Evolutionary conservation across 768 basidiomycete species (phyloP), one percentile per base, ranked within the genome.

Genomic region (Lactarius sp.): DNA sequence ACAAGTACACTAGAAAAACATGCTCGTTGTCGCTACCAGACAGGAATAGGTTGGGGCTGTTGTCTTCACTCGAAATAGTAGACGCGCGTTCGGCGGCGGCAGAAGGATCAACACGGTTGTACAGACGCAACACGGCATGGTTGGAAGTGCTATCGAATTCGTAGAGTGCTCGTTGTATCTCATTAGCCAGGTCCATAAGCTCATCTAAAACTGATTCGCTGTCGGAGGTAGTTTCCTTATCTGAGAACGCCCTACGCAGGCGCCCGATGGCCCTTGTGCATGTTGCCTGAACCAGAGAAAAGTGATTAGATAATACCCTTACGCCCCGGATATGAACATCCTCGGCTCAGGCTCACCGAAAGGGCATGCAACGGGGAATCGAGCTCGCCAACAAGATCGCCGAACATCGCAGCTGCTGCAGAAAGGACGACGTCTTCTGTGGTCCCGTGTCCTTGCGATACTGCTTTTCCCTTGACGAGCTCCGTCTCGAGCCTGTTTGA

Each of bases 1-100:
- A 95, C 94, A 94, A 96, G 71, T 95, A 96, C 0, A 94, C 88
- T 31, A 95, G 74, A 72, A 96, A 96, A 1, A 97, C 80, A 61
- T 86, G 85, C 69, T 97, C 94, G 67, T 87, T 85, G n/a, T 88
- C 85, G 44, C 76, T 77, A 37, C 79, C 80, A 8, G 64, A 60
- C 6, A 70, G 68, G 18, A 83, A 69, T 2, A 79, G 52, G 14
- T 66, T 61, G 44, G 77, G 77, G 1, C 81, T 80, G 52, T 65
- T 72, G 51, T 56, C 27, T 27, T 27, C 73, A 37, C 65, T 36
- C 3, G 72, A 73, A 6, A 62, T 57, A 13, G 68, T 55, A 5
- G 74, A 74, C 0, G 66, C 63, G 7, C 60, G 53, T 0, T 71
- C 14, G 27, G 27, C 27, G 27, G 27, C 27, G 27, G 3, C 27